Conservation (phyloP, 2,329 filamentous ascomycete genomes). For the Ophiostoma sp. region DNA sequence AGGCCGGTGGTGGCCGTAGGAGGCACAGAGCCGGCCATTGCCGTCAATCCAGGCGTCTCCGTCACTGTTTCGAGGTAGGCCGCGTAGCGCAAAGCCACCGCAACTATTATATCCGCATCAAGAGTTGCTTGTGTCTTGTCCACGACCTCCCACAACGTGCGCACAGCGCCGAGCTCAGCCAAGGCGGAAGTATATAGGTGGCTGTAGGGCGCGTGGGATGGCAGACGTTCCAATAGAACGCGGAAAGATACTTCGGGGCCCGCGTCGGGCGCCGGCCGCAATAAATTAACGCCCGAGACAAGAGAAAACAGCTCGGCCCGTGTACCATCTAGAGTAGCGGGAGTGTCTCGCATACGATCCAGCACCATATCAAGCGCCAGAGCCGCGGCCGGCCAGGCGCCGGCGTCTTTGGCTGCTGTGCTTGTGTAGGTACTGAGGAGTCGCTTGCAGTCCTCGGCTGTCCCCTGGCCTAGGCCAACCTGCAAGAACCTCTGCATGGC, state of each 20-base stretch:
- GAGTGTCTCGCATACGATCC: not conserved
- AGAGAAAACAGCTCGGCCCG: constrained; percentile 31
- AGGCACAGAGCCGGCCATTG: not conserved
- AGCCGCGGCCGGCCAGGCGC: not conserved
- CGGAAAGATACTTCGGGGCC: constrained; percentile 26
- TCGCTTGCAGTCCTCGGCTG: not conserved
- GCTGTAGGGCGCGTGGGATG: too few relatives aligned
- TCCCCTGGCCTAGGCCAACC: constrained; percentile 18
- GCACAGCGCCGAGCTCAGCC: constrained; percentile 31
- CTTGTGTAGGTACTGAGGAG: not conserved
- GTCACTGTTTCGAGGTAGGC: not conserved
- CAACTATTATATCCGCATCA: not conserved
- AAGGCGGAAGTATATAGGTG: constrained; percentile 25
- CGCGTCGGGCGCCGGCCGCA: not conserved
- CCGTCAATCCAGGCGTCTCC: too few relatives aligned
- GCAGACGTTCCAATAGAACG: not conserved
- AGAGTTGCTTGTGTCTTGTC: not conserved
- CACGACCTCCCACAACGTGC: constrained; percentile 26
- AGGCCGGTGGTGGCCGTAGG: not conserved
- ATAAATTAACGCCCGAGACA: constrained; percentile 28
- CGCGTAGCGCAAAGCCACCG: constrained; percentile 21
- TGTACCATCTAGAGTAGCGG: not conserved
- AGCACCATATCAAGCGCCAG: not conserved
- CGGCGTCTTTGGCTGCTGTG: not conserved
- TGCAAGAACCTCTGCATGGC: constrained; percentile 30